Evolutionary conservation across 1,284 basidiomycete genomes (phyloP).

Genomic region (Volvariella volvacea): DNA sequence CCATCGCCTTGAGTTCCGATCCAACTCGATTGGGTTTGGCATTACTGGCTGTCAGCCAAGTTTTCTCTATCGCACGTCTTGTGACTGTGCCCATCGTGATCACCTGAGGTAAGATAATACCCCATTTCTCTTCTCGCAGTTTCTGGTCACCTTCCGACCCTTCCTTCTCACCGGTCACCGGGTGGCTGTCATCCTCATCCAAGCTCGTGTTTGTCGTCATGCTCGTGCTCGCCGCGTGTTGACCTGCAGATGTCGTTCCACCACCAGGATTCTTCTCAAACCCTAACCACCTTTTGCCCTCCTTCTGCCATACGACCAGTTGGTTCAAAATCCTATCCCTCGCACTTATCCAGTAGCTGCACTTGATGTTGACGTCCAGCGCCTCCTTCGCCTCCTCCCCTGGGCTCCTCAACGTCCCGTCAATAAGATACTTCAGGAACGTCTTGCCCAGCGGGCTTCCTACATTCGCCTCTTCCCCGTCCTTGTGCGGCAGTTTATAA

Average conservation of each 20-base stretch:
- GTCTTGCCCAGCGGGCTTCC: constrained; percentile 88
- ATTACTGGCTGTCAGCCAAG: constrained; percentile 98
- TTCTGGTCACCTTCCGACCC: not conserved
- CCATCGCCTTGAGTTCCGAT: constrained; percentile 97
- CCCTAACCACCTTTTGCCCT: constrained; percentile 17
- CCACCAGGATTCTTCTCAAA: not conserved
- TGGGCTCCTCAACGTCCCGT: constrained; percentile 77
- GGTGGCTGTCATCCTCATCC: not conserved
- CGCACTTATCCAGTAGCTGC: constrained; percentile 97
- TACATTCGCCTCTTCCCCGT: constrained; percentile 91
- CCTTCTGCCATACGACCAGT: constrained; percentile 82
- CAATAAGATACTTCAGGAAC: constrained; percentile 85
- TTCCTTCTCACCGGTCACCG: constrained; percentile 2
- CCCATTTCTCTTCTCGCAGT: constrained; percentile 49
- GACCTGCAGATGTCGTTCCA: not conserved
- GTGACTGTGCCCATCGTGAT: constrained; percentile 99
- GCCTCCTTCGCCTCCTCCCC: constrained; percentile 79
- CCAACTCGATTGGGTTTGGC: constrained; percentile 97
- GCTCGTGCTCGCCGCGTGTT: not conserved
- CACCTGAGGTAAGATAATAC: constrained; percentile 93
- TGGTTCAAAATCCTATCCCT: constrained; percentile 91
- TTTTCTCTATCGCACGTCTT: constrained; percentile 94
- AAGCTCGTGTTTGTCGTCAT: not conserved
- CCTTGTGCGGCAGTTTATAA: constrained; percentile 94
- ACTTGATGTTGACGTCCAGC: constrained; percentile 89